phyloP scores from a whole-genome alignment of 176 grass and related monocot genomes.

The Puccinellia tenuiflora region DNA sequence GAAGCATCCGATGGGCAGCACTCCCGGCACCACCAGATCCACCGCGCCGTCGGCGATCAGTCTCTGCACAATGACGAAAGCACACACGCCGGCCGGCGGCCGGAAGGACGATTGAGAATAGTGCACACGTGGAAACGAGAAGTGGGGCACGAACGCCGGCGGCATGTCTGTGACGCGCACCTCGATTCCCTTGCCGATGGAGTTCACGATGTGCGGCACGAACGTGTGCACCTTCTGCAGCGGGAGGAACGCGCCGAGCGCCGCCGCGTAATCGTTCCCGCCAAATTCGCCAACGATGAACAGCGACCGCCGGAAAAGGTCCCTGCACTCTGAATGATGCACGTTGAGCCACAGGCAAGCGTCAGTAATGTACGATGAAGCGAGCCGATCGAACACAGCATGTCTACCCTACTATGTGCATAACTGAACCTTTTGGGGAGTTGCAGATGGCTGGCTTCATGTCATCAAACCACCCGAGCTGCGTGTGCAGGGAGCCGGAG shows the following conservation, averaged over 20 bases:
- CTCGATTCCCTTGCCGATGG: slow-evolving; percentile 54
- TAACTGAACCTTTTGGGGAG: slow-evolving; percentile 38
- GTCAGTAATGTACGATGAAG: background rate
- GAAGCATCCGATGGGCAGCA: slow-evolving; percentile 77
- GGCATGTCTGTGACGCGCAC: background rate
- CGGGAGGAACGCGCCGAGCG: slow-evolving; percentile 60
- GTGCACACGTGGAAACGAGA: background rate
- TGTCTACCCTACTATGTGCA: background rate
- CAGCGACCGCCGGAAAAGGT: slow-evolving; percentile 64
- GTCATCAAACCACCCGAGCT: slow-evolving; percentile 45
- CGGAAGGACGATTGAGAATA: background rate
- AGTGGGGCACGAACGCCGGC: too few species aligned
- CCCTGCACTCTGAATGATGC: slow-evolving; percentile 39
- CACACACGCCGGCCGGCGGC: background rate
- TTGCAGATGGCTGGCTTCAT: slow-evolving; percentile 55
- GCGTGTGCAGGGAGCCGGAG: slow-evolving; percentile 37
- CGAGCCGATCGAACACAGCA: background rate
- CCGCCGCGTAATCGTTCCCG: slow-evolving; percentile 83
- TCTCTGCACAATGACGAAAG: slow-evolving; percentile 40
- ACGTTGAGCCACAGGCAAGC: background rate
- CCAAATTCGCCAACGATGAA: slow-evolving; percentile 94
- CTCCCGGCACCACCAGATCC: slow-evolving; percentile 80
- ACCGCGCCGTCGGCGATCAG: slow-evolving; percentile 63
- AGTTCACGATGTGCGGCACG: slow-evolving; percentile 54
- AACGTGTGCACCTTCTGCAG: slow-evolving; percentile 41